A percentile compares a stretch with the other conserved stretches of the same genome.
Conservation (phyloP, 768 basidiomycete genomes). For the Boletus reticuloceps region DNA sequence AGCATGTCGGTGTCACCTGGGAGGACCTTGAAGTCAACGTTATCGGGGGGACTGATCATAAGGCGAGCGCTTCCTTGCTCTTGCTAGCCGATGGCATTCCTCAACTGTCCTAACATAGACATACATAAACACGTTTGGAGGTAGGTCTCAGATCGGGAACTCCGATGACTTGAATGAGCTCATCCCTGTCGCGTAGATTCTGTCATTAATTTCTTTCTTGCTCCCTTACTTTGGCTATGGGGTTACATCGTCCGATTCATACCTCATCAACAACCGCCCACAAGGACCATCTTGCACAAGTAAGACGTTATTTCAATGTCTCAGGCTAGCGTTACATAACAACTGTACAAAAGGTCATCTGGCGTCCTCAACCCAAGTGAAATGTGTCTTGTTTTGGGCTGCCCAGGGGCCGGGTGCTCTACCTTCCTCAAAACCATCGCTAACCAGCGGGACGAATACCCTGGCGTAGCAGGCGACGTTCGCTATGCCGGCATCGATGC, state of each 20-base stretch:
- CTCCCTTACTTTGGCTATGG: constrained; percentile 50
- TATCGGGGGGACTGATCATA: constrained; percentile 51
- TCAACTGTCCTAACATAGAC: constrained; percentile 30
- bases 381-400: constrained; percentile 85
- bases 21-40: constrained; percentile 64
- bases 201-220: constrained; percentile 49
- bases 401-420: constrained; percentile 82
- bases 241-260: constrained; percentile 39
- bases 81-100: not conserved
- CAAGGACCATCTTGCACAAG: constrained; percentile 61
- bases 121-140: constrained; percentile 58
- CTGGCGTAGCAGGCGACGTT: constrained; percentile 66
- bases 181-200: constrained; percentile 39
- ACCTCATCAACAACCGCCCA: constrained; percentile 35
- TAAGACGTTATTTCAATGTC: constrained; percentile 23
- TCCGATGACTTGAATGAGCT: not conserved
- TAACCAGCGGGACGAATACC: constrained; percentile 68
- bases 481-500: constrained; percentile 78
- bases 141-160: constrained; percentile 34
- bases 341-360: constrained; percentile 43
- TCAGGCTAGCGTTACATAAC: not conserved
- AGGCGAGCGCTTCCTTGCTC: constrained; percentile 36
- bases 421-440: constrained; percentile 85
- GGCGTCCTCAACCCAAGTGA: constrained; percentile 76
- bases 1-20: constrained; percentile 77